Base-by-base conservation (phyloP, 768 basidiomycete genomes). In the Boletus edulis region DNA sequence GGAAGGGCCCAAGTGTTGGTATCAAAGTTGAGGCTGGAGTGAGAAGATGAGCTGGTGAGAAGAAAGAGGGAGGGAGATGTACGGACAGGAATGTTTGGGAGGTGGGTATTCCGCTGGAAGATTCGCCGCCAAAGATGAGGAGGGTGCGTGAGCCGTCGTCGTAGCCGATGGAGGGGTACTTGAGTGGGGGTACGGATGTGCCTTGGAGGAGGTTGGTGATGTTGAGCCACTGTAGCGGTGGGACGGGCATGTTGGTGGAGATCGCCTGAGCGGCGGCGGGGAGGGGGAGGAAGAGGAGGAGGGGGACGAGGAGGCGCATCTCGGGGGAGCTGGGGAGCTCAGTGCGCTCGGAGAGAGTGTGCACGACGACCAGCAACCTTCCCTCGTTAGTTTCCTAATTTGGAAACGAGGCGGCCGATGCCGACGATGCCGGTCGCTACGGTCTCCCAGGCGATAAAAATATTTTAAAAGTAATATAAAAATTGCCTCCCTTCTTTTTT, bases 41-140 rank as follows among this genome's bases (percentile, higher is more conserved):
- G 37, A 31, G 41, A 43, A 11, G 48, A 51, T 62, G 43, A 58
- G 58, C 15, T 8, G 38, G 20, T 20, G 46, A 18, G 39, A 52
- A 24, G 44, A 13, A 24, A 6, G 39, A 39, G 22, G 15, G 37
- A 47, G 18, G 27, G 38, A 41, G 29, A 53, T 35, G 44, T 17
- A 67, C 85, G 51, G 58, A 89, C 89, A 90, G 74, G 65, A 82
- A 87, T 2, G 89, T 91, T 58, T 81, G 76, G 1, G 79, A 79
- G 65, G 83, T 84, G 45, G 78, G 75, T 29, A 87, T 76, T 12
- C 86, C 84, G 56, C 79, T 80, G 52, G 81, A 75, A 5, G 88
- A 86, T 71, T 89, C 79, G 45, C 89, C 89, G 48, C 89, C 89
- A 63, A 90, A 91, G 49, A 91, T 77, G 60, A 91, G 73, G 50